These are phyloP conservation scores for Umbelopsis sp. DNA, from an alignment of 371 early-diverging fungal genomes.

Conservation along the genomic window DNA sequence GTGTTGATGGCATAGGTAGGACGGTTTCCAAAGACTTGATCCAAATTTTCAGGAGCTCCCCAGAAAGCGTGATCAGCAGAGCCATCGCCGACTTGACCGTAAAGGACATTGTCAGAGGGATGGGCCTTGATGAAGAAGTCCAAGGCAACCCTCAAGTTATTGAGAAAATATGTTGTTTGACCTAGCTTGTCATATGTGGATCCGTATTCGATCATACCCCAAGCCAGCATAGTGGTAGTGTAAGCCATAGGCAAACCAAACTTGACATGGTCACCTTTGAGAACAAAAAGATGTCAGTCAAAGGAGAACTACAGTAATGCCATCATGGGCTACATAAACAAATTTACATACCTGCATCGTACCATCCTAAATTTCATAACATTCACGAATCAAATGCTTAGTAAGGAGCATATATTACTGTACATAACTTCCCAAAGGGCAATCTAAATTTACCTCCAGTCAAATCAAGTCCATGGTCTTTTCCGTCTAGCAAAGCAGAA, in stretches of 20 bases:
- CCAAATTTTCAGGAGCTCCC: background rate
- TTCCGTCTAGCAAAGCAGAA: constrained; percentile 47
- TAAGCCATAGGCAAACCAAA: constrained; percentile 49
- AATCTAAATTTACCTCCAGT: constrained; percentile 25
- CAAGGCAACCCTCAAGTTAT: background rate
- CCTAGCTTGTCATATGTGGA: background rate
- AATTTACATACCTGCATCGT: background rate
- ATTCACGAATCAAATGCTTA: background rate
- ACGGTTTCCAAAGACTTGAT: constrained; percentile 20
- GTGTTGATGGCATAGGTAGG: constrained; percentile 34
- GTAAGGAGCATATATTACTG: background rate
- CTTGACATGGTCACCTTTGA: constrained; percentile 43
- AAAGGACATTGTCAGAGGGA: constrained; percentile 11
- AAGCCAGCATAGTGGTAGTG: constrained; percentile 38
- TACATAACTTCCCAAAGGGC: background rate
- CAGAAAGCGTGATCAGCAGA: constrained; percentile 32
- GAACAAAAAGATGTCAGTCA: background rate
- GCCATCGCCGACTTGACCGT: background rate
- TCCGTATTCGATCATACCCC: constrained; percentile 41
- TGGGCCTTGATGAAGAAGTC: background rate
- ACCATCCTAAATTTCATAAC: background rate
- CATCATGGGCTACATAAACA: no score
- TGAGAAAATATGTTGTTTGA: background rate
- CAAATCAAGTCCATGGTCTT: constrained; percentile 38
- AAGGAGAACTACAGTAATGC: background rate